Conservation (phyloP, 352 stramenopile genomes). For the Pythium periplocum region DNA sequence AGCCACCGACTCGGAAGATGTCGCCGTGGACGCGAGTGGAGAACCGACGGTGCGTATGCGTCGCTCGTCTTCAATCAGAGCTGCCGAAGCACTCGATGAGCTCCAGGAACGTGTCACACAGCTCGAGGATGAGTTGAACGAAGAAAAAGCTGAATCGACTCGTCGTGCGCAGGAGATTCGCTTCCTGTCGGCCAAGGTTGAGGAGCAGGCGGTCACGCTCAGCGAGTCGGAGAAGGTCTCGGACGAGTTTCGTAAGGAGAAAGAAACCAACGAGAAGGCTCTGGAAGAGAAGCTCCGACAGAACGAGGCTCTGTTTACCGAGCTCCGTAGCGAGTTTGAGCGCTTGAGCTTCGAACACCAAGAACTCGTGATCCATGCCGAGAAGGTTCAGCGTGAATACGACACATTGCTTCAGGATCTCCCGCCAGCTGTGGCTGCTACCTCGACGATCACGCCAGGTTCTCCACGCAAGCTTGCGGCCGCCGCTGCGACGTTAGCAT, state of each 20-base stretch:
- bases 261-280: slow-evolving; percentile 54
- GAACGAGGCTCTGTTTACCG: slow-evolving; percentile 42
- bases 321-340: slow-evolving; percentile 66
- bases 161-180: slow-evolving; percentile 73
- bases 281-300: slow-evolving; percentile 69
- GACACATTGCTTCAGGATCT: slow-evolving; percentile 54
- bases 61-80: slow-evolving; percentile 45
- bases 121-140: slow-evolving; percentile 70
- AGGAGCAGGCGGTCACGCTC: slow-evolving; percentile 55
- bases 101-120: slow-evolving; percentile 63
- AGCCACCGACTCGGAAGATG: slow-evolving; percentile 12
- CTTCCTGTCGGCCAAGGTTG: slow-evolving; percentile 51
- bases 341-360: slow-evolving; percentile 80
- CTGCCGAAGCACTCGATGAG: slow-evolving; percentile 53
- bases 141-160: slow-evolving; percentile 78
- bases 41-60: slow-evolving; percentile 13
- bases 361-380: slow-evolving; percentile 71
- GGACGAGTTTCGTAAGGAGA: slow-evolving; percentile 64
- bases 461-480: slow-evolving; percentile 34
- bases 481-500: not conserved
- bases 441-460: slow-evolving; percentile 5
- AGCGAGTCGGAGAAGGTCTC: slow-evolving; percentile 51
- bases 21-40: slow-evolving; percentile 20
- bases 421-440: slow-evolving; percentile 20
- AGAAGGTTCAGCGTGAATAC: slow-evolving; percentile 74